Evolutionary conservation across 2,329 filamentous ascomycete genomes (phyloP).

Genomic region (Alternaria brassicae): DNA sequence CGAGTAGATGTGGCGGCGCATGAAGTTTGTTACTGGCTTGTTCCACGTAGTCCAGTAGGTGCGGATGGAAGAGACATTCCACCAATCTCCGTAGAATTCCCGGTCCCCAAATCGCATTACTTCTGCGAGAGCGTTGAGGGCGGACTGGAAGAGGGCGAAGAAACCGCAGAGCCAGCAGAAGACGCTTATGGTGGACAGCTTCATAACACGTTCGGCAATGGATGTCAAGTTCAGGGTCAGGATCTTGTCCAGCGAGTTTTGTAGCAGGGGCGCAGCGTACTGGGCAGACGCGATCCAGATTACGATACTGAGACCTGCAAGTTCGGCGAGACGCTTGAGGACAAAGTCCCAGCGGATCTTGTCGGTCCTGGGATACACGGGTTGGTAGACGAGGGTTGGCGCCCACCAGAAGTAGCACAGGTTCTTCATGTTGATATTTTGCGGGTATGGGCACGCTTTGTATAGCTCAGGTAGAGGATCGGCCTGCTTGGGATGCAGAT

Average conservation of each 20-base stretch:
- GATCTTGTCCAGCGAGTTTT: conserved; percentile 89
- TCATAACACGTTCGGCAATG: conserved; percentile 89
- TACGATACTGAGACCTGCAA: conserved; percentile 78
- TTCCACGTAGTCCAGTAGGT: conserved; percentile 98
- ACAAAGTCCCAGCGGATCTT: conserved; percentile 89
- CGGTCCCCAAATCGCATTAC: conserved; percentile 89
- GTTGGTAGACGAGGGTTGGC: conserved; percentile 94
- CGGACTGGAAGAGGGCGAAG: conserved; percentile 93
- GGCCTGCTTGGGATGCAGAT: conserved; percentile 77
- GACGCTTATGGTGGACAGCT: conserved; percentile 91
- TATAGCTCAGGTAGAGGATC: conserved; percentile 82
- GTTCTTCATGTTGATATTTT: conserved; percentile 88
- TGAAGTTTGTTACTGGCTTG: conserved; percentile 95
- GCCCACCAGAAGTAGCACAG: conserved; percentile 98
- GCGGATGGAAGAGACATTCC: conserved; percentile 82
- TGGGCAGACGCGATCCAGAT: conserved; percentile 96
- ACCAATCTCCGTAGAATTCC: conserved; percentile 97
- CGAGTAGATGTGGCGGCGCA: conserved; percentile 91
- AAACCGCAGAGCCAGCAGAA: conserved; percentile 98
- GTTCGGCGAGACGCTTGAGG: conserved; percentile 79
- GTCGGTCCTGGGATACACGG: conserved; percentile 86
- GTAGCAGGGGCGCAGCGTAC: conserved; percentile 88
- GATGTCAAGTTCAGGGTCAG: conserved; percentile 78
- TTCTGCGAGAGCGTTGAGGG: conserved; percentile 89
- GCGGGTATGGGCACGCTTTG: conserved; percentile 81